phyloP scores from a whole-genome alignment of 1,284 basidiomycete genomes.

The Cryptococcus sp. region DNA sequence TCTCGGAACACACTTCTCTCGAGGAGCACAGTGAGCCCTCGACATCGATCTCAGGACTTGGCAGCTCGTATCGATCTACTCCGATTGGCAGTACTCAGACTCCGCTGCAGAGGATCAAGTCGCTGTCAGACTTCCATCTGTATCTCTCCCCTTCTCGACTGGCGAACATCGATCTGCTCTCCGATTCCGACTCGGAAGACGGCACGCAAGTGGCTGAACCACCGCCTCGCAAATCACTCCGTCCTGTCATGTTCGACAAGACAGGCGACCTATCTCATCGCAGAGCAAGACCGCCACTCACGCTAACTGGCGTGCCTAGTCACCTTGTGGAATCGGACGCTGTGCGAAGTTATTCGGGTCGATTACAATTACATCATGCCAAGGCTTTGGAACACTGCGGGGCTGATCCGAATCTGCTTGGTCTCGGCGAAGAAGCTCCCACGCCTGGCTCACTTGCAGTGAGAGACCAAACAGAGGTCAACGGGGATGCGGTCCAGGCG shows the following conservation, averaged over 20 bases:
- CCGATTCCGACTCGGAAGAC: conserved; percentile 40
- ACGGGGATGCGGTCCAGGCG: neutral
- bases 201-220: conserved; percentile 6
- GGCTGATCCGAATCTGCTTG: conserved; percentile 11
- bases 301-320: conserved; percentile 18
- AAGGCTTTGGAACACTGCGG: conserved; percentile 32
- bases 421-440: neutral
- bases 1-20: neutral
- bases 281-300: conserved; percentile 21
- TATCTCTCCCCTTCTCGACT: conserved; percentile 52
- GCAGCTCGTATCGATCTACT: neutral
- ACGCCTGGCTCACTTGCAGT: too few species aligned
- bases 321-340: conserved; percentile 12
- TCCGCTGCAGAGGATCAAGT: conserved; percentile 42
- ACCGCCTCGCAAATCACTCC: conserved; percentile 18
- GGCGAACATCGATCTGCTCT: conserved; percentile 44
- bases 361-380: conserved; percentile 46
- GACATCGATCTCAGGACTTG: neutral
- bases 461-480: neutral
- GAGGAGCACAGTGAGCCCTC: neutral
- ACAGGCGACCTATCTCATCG: conserved; percentile 11
- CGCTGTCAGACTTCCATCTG: conserved; percentile 50
- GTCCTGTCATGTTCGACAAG: conserved; percentile 30
- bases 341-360: conserved; percentile 40
- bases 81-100: neutral